Base-by-base conservation (phyloP, 208 protist genomes). In the Acanthamoeba pearcei region DNA sequence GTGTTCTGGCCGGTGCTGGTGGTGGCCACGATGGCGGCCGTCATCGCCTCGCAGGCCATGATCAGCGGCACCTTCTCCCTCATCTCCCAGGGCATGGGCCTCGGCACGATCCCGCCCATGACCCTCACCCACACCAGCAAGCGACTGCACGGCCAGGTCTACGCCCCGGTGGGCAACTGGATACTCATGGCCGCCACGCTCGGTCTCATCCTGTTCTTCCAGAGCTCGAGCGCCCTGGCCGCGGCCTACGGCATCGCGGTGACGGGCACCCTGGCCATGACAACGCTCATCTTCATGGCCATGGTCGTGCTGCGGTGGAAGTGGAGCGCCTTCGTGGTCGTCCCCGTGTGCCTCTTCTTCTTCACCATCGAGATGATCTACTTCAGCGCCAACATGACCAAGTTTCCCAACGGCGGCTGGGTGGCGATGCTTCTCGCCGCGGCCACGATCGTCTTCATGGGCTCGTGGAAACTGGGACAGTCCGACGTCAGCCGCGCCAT, bases 41-140 rank as follows among this genome's bases (percentile, higher is more conserved):
- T 72, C 66, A 72, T 72, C 66, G 42, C 42, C 53, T 66, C 27
- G 60, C 83, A 90, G 53, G 12, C 83, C n/a, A 10, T 90, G 17
- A 90, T 90, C 51, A 90, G 83, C 42, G 83, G 15, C n/a, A 90
- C 83, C 12, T 90, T 90, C 83, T 90, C 83, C 35, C n/a, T 90
- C 60, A 62, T 90, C 32, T 66, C 42, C 4, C 83, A 90, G 83
- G 83, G 51, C 60, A 90, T 90, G 13, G 29, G 35, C 4, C 51
- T 90, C 24, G 83, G 66, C 5, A 51, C 83, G 0, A 68, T 27
- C 35, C 83, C 83, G n/a, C 83, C 83, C 5, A 32, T 90, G 12
- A 22, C 17, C 9, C n/a, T 66, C 1, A 1, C 42, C 35, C 55
- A 90, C 83, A 90, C 83, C 0, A 46, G 29, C 60, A 2, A 0